These are phyloP conservation scores for Eleusine coracana DNA, from an alignment of 176 grass and related monocot species.

Conservation along the genomic window DNA sequence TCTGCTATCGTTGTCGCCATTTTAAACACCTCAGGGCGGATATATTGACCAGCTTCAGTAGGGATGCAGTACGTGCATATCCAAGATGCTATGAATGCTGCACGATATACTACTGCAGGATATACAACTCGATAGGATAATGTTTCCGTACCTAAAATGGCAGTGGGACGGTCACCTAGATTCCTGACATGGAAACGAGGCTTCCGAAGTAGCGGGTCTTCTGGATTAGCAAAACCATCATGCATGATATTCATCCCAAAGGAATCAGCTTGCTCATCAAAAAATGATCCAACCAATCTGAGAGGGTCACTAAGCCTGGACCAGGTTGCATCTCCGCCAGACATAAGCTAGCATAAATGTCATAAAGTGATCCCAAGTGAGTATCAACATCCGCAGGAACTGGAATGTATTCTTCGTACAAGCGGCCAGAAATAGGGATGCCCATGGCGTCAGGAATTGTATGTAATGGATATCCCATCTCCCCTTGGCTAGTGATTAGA, in stretches of 20 bases:
- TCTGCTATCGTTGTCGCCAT: not conserved
- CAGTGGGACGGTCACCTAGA: not conserved
- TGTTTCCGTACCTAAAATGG: not conserved
- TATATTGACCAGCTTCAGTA: rapidly evolving
- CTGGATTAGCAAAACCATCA: not conserved
- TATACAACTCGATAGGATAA: not conserved
- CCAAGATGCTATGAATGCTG: not conserved
- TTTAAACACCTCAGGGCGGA: not conserved
- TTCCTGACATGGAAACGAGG: not conserved
- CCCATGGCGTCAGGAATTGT: not conserved
- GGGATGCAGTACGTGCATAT: not conserved
- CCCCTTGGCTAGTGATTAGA: not conserved
- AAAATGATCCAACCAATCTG: not conserved
- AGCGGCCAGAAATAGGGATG: not conserved
- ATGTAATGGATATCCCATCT: not conserved
- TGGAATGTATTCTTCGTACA: not conserved
- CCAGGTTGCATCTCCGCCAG: not conserved
- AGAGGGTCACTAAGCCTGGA: not conserved
- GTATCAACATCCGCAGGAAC: not conserved
- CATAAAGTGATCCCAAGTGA: not conserved
- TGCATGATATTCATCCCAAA: not conserved
- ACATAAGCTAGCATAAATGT: not conserved
- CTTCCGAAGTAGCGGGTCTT: not conserved
- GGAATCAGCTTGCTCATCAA: not conserved
- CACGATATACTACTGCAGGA: not conserved